These are phyloP conservation scores for Apiosordaria backusii DNA, from an alignment of 495 filamentous ascomycete species.

Conservation along the genomic window DNA sequence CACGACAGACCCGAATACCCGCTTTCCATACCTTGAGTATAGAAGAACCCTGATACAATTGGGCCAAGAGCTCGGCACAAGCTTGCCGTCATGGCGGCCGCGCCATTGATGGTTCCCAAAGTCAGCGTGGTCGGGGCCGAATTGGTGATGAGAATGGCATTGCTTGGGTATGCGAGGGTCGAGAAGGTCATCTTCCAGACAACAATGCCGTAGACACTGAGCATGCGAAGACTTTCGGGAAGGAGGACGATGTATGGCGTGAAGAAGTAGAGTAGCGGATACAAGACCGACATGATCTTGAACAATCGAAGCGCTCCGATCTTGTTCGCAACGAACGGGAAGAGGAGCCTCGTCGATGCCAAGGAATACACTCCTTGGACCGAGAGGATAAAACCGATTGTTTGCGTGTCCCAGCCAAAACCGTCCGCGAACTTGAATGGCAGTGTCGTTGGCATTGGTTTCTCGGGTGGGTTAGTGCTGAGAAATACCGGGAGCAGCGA, in stretches of 20 bases:
- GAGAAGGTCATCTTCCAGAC: conserved; percentile 87
- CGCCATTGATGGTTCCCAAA: conserved; percentile 86
- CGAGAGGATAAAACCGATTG: conserved; percentile 81
- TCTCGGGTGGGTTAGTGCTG: conserved; percentile 60
- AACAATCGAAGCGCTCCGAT: conserved; percentile 78
- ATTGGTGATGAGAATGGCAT: conserved; percentile 79
- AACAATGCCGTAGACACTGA: conserved; percentile 68
- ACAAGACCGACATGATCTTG: conserved; percentile 70
- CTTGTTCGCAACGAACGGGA: conserved; percentile 66
- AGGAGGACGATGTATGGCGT: conserved; percentile 88
- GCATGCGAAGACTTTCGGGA: conserved; percentile 63
- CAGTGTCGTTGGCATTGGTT: conserved; percentile 42
- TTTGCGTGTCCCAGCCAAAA: conserved; percentile 73
- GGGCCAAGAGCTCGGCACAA: conserved; percentile 84
- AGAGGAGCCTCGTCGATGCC: conserved; percentile 75
- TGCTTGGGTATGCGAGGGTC: conserved; percentile 80
- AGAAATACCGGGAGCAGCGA: conserved; percentile 89
- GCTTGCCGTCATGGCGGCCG: conserved; percentile 87
- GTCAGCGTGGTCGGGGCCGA: conserved; percentile 74
- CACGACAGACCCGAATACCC: conserved; percentile 85
- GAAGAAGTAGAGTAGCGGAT: conserved; percentile 83
- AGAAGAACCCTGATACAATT: conserved; percentile 79
- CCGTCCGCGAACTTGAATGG: conserved; percentile 89
- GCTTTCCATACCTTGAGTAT: conserved; percentile 69
- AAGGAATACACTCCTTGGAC: conserved; percentile 89